A percentile compares a stretch with the other conserved stretches of the same genome.
Conservation (phyloP, 2,329 filamentous ascomycete genomes). For the Whalleya microplaca region DNA sequence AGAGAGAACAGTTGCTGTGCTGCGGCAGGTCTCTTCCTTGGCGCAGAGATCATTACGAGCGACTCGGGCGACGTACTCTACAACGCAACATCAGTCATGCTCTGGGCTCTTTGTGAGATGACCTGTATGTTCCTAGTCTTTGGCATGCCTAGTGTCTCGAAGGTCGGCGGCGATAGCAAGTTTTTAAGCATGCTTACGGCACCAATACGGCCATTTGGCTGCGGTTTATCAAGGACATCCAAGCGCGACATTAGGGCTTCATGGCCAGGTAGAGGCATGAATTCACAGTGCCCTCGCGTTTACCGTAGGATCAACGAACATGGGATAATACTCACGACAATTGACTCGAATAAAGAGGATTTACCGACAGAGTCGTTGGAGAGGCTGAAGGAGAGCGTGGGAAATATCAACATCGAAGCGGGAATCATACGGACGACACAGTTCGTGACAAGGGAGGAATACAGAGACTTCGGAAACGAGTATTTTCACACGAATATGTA, state of each 20-base stretch:
- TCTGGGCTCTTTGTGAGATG: slow-evolving; percentile 21
- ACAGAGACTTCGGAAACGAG: slow-evolving; percentile 11
- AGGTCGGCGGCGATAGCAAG: neutral
- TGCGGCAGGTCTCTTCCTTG: slow-evolving; percentile 16
- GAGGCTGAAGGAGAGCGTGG: slow-evolving; percentile 10
- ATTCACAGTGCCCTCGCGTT: slow-evolving; percentile 8
- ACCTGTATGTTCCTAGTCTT: slow-evolving; percentile 24
- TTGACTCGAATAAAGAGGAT: slow-evolving; percentile 3
- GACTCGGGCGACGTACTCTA: slow-evolving; percentile 18
- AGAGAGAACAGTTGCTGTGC: slow-evolving; percentile 10
- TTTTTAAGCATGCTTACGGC: neutral
- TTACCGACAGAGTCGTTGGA: slow-evolving; percentile 16
- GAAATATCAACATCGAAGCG: neutral
- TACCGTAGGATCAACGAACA: slow-evolving; percentile 15
- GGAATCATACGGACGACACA: slow-evolving; percentile 22
- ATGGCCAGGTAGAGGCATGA: neutral
- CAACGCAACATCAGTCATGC: slow-evolving; percentile 4
- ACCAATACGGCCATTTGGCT: neutral
- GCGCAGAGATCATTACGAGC: slow-evolving; percentile 14
- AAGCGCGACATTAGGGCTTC: neutral
- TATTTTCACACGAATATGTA: slow-evolving; percentile 7
- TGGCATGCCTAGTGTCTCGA: slow-evolving; percentile 13
- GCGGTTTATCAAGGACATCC: neutral
- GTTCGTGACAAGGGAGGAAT: slow-evolving; percentile 19
- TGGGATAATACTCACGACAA: slow-evolving; percentile 15